Conservation (phyloP, 2,329 filamentous ascomycete species). For the Talaromyces marneffei region DNA sequence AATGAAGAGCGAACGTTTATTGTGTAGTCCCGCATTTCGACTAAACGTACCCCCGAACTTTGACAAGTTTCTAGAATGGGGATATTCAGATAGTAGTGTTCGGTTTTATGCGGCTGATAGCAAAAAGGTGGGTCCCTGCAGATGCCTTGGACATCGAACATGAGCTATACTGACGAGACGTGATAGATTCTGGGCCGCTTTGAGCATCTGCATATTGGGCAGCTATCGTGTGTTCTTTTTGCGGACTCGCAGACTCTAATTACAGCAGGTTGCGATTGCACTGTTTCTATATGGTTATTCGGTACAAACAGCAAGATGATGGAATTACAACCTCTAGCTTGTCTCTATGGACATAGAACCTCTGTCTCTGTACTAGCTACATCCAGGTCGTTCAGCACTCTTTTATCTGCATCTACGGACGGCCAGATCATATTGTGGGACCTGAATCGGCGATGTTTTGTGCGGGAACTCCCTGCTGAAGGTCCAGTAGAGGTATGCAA, state of each 20-base stretch:
- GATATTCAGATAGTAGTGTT: slow-evolving; percentile 85
- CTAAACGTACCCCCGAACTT: slow-evolving; percentile 80
- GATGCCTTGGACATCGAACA: not conserved
- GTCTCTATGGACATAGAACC: slow-evolving; percentile 83
- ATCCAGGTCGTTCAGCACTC: slow-evolving; percentile 79
- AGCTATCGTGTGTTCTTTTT: slow-evolving; percentile 76
- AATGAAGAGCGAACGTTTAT: slow-evolving; percentile 70
- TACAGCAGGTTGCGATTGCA: slow-evolving; percentile 87
- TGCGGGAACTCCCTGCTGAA: slow-evolving; percentile 62
- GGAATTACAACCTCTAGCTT: slow-evolving; percentile 71
- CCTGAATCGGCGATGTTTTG: slow-evolving; percentile 80
- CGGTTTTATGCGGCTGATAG: slow-evolving; percentile 84
- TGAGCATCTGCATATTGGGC: slow-evolving; percentile 88
- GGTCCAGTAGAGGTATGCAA: slow-evolving; percentile 44
- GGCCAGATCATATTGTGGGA: slow-evolving; percentile 90
- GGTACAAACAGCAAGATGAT: slow-evolving; percentile 61
- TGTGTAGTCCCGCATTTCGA: slow-evolving; percentile 77
- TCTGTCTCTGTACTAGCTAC: slow-evolving; percentile 77
- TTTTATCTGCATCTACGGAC: slow-evolving; percentile 76
- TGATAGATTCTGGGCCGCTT: slow-evolving; percentile 68
- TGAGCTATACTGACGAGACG: not conserved
- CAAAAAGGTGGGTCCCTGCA: slow-evolving; percentile 55
- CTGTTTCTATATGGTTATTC: slow-evolving; percentile 77
- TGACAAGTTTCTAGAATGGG: slow-evolving; percentile 93
- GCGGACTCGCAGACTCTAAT: slow-evolving; percentile 86